A percentile compares a stretch with the other conserved stretches of the same genome.
phyloP scores from a whole-genome alignment of 257 asterid genomes.

The Penstemon davidsonii region DNA sequence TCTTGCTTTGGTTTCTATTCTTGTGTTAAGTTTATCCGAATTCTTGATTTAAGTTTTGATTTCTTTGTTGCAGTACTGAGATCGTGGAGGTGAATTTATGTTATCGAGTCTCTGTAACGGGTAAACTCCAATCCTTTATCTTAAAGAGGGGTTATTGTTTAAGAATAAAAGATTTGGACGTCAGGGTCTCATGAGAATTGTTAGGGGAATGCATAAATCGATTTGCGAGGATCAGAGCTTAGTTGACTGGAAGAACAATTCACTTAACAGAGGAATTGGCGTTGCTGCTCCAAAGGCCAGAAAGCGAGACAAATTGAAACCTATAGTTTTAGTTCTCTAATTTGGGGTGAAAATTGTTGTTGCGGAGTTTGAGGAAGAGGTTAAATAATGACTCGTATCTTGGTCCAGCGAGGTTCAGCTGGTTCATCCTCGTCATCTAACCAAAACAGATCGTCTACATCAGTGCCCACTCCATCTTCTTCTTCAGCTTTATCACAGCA shows the following conservation, averaged over 20 bases:
- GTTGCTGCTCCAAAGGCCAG: slow-evolving; percentile 87
- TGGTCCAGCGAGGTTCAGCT: slow-evolving; percentile 85
- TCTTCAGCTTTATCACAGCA: slow-evolving; percentile 53
- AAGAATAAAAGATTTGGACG: slow-evolving; percentile 57
- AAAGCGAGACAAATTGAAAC: slow-evolving; percentile 77
- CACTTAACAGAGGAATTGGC: slow-evolving; percentile 82
- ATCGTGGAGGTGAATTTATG: slow-evolving; percentile 41
- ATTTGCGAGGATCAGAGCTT: slow-evolving; percentile 58
- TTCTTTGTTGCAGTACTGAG: slow-evolving; percentile 55
- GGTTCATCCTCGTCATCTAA: slow-evolving; percentile 78
- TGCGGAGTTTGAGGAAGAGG: slow-evolving; percentile 38
- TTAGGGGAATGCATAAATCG: slow-evolving; percentile 99
- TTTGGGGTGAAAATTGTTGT: slow-evolving; percentile 21
- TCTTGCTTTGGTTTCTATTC: background rate
- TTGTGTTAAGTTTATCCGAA: background rate
- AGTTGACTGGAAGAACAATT: slow-evolving; percentile 68
- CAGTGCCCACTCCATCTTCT: slow-evolving; percentile 43
- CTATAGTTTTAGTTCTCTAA: slow-evolving; percentile 50
- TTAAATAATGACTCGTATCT: slow-evolving; percentile 75
- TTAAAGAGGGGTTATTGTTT: slow-evolving; percentile 62
- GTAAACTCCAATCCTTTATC: slow-evolving; percentile 59
- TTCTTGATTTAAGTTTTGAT: slow-evolving; percentile 19
- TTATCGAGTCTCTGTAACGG: slow-evolving; percentile 37
- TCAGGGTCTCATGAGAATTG: slow-evolving; percentile 97
- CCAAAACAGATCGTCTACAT: slow-evolving; percentile 59